A percentile compares a stretch with the other conserved stretches of the same genome.
These are phyloP conservation scores for Cryptococcus amylolentus DNA, from an alignment of 1,284 basidiomycete species.

Conservation along the genomic window DNA sequence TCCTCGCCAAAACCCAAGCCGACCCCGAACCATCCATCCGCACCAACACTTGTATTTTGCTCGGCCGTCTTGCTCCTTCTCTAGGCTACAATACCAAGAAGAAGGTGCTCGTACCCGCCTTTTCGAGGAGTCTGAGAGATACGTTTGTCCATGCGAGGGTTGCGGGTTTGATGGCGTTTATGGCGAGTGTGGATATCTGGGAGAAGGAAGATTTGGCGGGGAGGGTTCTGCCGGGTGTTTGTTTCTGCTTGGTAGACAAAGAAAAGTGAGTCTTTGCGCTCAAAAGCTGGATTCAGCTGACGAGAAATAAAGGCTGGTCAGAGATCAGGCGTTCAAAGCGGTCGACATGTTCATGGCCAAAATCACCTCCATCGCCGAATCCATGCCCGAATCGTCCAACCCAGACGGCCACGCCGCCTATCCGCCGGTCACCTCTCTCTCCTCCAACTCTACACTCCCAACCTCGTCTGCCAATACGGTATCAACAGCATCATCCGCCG, in stretches of 20 bases:
- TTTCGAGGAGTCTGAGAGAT: conserved; percentile 85
- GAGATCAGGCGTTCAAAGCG: conserved; percentile 91
- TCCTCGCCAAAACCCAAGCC: conserved; percentile 87
- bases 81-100: conserved; percentile 84
- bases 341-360: conserved; percentile 79
- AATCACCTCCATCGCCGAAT: conserved; percentile 54
- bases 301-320: conserved; percentile 61
- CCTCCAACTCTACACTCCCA: conserved; percentile 39
- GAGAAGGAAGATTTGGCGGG: conserved; percentile 82
- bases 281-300: conserved; percentile 5
- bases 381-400: no score
- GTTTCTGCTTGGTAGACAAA: conserved; percentile 75
- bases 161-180: conserved; percentile 91
- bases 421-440: conserved; percentile 45
- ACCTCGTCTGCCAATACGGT: conserved; percentile 48
- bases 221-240: conserved; percentile 81
- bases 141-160: conserved; percentile 88
- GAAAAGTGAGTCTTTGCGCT: conserved; percentile 66
- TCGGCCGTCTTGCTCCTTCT: conserved; percentile 83
- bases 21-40: conserved; percentile 92
- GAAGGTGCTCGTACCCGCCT: conserved; percentile 94
- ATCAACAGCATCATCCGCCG: conserved; percentile 67
- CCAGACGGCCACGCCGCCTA: conserved; percentile 18
- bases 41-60: conserved; percentile 95
- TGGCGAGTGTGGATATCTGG: conserved; percentile 90